Evolutionary conservation across 2,329 filamentous ascomycete genomes (phyloP), one percentile per base, ranked within the genome.

Genomic region (Curvularia lunata): DNA sequence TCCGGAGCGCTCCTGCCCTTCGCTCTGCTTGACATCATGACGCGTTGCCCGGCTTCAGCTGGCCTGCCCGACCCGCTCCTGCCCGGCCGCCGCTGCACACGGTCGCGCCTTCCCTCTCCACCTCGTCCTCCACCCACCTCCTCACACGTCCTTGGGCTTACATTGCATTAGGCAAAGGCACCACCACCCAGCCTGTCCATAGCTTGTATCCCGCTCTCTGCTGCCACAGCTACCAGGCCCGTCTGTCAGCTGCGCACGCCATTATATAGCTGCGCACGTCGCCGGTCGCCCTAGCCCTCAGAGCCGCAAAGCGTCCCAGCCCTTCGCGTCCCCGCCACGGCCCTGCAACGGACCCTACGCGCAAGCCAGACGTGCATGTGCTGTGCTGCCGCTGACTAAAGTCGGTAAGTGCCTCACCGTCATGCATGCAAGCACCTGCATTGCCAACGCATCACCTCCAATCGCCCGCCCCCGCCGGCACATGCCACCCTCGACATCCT

Each of bases 381-480:
- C 48, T 40, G 37, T 40, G 48, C 67, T 58, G 67, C 64, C 61
- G 66, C 69, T 70, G 68, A 71, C 70, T 70, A 66, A 70, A 74
- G 62, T 71, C 64, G 74, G 74, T 76, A 76, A 76, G 73, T 73
- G 65, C 62, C 62, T 58, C 64, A 52, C 53, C 51, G 64, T 63
- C 71, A 62, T 77, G 75, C 76, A 77, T 74, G 75, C 76, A 77
- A 73, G 71, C 68, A 73, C 70, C 71, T 75, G 75, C 75, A 77
- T 71, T 77, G 76, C 74, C 76, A 78, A 61, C 77, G 71, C 76
- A 78, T 78, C 76, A 74, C 70, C 72, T 75, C 75, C 75, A 76
- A 78, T 77, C 70, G 72, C 62, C 71, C 70, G 63, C 27, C 69
- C 41, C 68, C 67, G 71, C 72, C 74, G 75, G 66, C 76, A 72